Conservation (phyloP, 495 filamentous ascomycete species). For the Aspergillus egyptiacus region DNA sequence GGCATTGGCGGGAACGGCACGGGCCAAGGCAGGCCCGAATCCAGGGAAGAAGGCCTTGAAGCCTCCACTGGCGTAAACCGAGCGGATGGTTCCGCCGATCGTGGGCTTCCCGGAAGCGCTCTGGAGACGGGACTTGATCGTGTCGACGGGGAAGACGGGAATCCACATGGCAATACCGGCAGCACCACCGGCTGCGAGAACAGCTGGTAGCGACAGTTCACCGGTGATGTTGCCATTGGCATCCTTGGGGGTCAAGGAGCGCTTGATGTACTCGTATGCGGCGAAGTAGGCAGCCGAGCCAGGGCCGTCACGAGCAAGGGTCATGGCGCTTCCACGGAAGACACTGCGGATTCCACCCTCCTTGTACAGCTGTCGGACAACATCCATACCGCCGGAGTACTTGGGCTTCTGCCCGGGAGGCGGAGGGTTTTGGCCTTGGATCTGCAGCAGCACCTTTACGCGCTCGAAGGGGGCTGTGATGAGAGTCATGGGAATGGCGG, state of each 20-base stretch:
- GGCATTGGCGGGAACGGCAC: slow-evolving; percentile 93
- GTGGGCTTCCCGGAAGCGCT: slow-evolving; percentile 83
- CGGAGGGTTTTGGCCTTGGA: slow-evolving; percentile 85
- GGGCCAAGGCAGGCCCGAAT: slow-evolving; percentile 83
- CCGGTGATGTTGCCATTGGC: slow-evolving; percentile 61
- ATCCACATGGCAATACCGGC: slow-evolving; percentile 99
- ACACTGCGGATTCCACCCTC: slow-evolving; percentile 87
- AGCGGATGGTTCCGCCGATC: slow-evolving; percentile 69
- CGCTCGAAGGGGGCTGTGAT: slow-evolving; percentile 98
- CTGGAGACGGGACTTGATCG: slow-evolving; percentile 90
- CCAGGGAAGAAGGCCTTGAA: slow-evolving; percentile 96
- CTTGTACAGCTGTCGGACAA: slow-evolving; percentile 90
- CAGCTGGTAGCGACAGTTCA: slow-evolving; percentile 70
- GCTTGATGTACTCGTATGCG: slow-evolving; percentile 92
- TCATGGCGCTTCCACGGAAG: slow-evolving; percentile 86
- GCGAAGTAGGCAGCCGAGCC: slow-evolving; percentile 95
- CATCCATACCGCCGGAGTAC: slow-evolving; percentile 82
- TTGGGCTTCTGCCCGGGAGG: slow-evolving; percentile 86
- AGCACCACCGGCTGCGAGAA: slow-evolving; percentile 80
- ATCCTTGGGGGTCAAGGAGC: slow-evolving; percentile 77
- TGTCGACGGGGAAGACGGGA: slow-evolving; percentile 96
- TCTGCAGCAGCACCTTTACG: slow-evolving; percentile 96
- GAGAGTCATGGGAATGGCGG: slow-evolving; percentile 92
- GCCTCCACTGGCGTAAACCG: slow-evolving; percentile 74
- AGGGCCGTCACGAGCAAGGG: slow-evolving; percentile 87